Percentiles rank a stretch among this genome's conserved stretches.
Conservation (phyloP, 2,329 filamentous ascomycete species). For the Myriosclerotinia duriaeana region DNA sequence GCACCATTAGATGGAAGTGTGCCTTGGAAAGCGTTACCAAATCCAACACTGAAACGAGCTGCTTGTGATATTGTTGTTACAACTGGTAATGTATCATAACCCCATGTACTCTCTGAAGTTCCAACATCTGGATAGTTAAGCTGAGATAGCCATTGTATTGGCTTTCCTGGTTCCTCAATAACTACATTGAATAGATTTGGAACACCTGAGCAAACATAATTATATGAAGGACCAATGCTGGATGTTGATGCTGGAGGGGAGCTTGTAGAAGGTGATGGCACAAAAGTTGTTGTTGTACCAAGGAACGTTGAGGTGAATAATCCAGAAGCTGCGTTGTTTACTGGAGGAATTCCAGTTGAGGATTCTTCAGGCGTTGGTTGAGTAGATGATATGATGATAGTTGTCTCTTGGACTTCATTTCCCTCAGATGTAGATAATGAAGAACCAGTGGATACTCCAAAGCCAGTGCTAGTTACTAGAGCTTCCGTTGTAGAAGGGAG, state of each 20-base stretch:
- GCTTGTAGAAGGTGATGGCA: conserved; percentile 8
- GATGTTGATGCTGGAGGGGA: conserved; percentile 1
- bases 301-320: not conserved
- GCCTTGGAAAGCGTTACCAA: conserved; percentile 6
- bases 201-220: conserved; percentile 17
- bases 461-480: not conserved
- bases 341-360: not conserved
- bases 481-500: not conserved
- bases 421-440: not conserved
- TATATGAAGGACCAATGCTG: conserved; percentile 11
- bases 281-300: not conserved
- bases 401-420: not conserved
- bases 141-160: conserved; percentile 25
- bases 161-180: conserved; percentile 25
- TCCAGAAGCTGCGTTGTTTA: not conserved
- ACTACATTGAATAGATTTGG: conserved; percentile 24
- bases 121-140: conserved; percentile 22
- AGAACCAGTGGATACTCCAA: no score
- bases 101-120: conserved; percentile 18
- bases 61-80: conserved; percentile 15
- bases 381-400: not conserved
- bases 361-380: not conserved
- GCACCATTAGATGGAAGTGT: conserved; percentile 14
- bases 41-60: conserved; percentile 20
- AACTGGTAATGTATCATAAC: conserved; percentile 26